Evolutionary conservation across 2,329 filamentous ascomycete genomes (phyloP).

Genomic region (Hypoxylon sp.): DNA sequence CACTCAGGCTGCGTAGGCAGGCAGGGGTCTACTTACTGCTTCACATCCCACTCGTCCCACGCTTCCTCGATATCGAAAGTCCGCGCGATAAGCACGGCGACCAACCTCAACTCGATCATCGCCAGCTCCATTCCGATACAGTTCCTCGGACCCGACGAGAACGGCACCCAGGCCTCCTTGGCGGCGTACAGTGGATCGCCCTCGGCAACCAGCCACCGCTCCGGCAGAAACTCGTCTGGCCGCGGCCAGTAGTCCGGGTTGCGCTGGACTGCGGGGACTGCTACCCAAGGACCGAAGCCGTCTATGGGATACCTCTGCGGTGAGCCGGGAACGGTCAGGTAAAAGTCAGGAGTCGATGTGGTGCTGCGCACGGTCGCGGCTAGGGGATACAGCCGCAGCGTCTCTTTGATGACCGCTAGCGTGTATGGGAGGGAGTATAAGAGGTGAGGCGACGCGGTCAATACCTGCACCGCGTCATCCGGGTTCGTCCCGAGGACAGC

Average conservation of each 20-base stretch:
- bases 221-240: slow-evolving; percentile 53
- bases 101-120: slow-evolving; percentile 63
- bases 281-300: slow-evolving; percentile 47
- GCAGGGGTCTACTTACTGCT: slow-evolving; percentile 40
- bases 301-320: slow-evolving; percentile 44
- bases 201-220: slow-evolving; percentile 49
- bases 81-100: slow-evolving; percentile 61
- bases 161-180: slow-evolving; percentile 63
- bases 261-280: slow-evolving; percentile 40
- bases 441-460: slow-evolving; percentile 45
- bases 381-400: slow-evolving; percentile 50
- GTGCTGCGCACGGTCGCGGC: slow-evolving; percentile 46
- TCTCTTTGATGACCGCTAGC: slow-evolving; percentile 54
- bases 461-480: slow-evolving; percentile 35
- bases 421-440: slow-evolving; percentile 54
- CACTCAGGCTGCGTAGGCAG: too few relatives aligned
- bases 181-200: slow-evolving; percentile 46
- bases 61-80: slow-evolving; percentile 63
- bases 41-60: slow-evolving; percentile 55
- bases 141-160: slow-evolving; percentile 64
- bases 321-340: slow-evolving; percentile 42
- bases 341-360: slow-evolving; percentile 36
- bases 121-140: slow-evolving; percentile 70
- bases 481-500: slow-evolving; percentile 49
- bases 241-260: slow-evolving; percentile 49